Evolutionary conservation across 2,329 filamentous ascomycete species (phyloP).

Genomic region (Madurella mycetomatis): DNA sequence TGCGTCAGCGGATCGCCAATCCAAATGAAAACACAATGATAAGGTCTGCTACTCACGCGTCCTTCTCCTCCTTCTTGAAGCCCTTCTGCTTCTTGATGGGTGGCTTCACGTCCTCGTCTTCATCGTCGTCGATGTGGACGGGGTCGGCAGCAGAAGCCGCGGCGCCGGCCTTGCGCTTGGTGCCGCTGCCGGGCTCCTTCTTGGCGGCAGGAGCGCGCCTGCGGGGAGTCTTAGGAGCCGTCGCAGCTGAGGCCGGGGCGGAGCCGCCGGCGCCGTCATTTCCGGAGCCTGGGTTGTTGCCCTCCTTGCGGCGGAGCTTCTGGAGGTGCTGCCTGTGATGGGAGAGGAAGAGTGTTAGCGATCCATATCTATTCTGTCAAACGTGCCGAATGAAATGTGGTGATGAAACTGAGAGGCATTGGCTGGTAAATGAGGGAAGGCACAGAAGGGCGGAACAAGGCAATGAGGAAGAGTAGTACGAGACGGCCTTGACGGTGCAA

Average conservation of each 20-base stretch:
- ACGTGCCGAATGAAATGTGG: constrained; percentile 1
- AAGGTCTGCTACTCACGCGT: neutral
- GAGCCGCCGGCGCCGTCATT: constrained; percentile 7
- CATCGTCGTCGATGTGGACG: constrained; percentile 10
- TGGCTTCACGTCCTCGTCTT: constrained; percentile 12
- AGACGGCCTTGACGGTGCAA: constrained; percentile 29
- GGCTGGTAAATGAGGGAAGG: constrained; percentile 1
- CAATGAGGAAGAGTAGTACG: constrained; percentile 20
- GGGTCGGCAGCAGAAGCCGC: neutral
- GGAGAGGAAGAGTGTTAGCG: constrained; percentile 7
- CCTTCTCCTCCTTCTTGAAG: neutral
- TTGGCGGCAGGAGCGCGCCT: constrained; percentile 13
- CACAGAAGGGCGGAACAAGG: neutral
- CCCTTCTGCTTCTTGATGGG: neutral
- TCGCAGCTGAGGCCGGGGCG: neutral
- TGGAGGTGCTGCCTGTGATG: constrained; percentile 33
- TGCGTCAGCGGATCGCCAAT: too few relatives aligned
- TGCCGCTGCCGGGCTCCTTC: constrained; percentile 6
- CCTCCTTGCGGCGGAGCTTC: constrained; percentile 32
- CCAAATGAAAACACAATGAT: too few relatives aligned
- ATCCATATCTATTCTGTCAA: neutral
- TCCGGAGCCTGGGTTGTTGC: neutral
- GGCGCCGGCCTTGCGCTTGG: constrained; percentile 19
- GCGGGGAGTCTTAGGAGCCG: constrained; percentile 19
- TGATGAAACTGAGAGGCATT: constrained; percentile 9